These are phyloP conservation scores for Clavispora asparagi DNA, from an alignment of 805 yeast genomes.

Conservation along the genomic window DNA sequence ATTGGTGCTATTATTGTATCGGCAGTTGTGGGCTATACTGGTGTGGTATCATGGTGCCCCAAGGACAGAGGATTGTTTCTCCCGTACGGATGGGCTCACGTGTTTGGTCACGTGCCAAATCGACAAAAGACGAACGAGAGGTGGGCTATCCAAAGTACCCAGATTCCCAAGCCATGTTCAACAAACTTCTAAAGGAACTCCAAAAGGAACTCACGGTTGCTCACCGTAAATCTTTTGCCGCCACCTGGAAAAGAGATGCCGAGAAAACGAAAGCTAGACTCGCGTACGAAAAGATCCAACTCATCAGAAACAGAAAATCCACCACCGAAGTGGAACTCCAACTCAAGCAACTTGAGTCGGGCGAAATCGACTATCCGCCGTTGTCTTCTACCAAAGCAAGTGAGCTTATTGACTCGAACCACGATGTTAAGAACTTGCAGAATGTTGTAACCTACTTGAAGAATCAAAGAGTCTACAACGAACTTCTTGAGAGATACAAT, in stretches of 20 bases:
- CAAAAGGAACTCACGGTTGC: conserved; percentile 36
- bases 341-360: conserved; percentile 18
- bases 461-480: conserved; percentile 73
- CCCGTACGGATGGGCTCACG: not conserved
- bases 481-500: conserved; percentile 77
- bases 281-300: conserved; percentile 45
- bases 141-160: not conserved
- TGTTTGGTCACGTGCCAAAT: not conserved
- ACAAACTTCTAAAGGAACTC: conserved; percentile 20
- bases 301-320: conserved; percentile 31
- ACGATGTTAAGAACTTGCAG: conserved; percentile 33
- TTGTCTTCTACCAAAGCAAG: conserved; percentile 3
- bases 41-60: too few species aligned
- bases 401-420: conserved; percentile 5
- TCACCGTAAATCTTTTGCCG: conserved; percentile 29
- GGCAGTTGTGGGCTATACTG: too few species aligned
- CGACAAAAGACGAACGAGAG: not conserved
- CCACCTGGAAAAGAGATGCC: conserved; percentile 35
- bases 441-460: conserved; percentile 60
- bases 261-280: conserved; percentile 43
- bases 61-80: too few species aligned
- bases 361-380: conserved; percentile 9
- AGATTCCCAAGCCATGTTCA: conserved; percentile 5
- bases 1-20: too few species aligned
- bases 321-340: conserved; percentile 29